phyloP scores from a whole-genome alignment of 768 basidiomycete genomes.

The Russula lepida region DNA sequence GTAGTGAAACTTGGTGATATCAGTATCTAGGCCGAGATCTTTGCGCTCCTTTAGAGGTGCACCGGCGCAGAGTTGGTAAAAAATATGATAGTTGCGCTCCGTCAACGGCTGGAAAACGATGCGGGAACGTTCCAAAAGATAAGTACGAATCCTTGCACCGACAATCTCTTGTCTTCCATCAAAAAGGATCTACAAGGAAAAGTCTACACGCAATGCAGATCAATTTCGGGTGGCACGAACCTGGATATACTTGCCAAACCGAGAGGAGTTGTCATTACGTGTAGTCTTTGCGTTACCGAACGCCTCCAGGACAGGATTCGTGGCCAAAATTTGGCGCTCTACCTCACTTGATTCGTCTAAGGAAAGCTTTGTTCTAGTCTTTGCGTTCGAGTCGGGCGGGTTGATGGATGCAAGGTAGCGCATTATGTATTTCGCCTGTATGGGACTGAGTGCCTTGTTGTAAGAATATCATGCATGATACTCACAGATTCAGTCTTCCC shows the following conservation, averaged over 20 bases:
- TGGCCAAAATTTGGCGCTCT: slow-evolving; percentile 94
- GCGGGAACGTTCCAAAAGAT: slow-evolving; percentile 93
- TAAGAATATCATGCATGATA: neutral
- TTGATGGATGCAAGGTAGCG: slow-evolving; percentile 98
- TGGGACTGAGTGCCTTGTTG: slow-evolving; percentile 6
- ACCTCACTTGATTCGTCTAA: slow-evolving; percentile 88
- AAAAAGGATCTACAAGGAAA: slow-evolving; percentile 75
- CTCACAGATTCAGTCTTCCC: slow-evolving; percentile 97
- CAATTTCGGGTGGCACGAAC: slow-evolving; percentile 37
- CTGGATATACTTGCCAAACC: slow-evolving; percentile 99
- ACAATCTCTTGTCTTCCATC: slow-evolving; percentile 95
- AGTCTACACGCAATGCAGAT: neutral
- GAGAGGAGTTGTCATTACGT: slow-evolving; percentile 96
- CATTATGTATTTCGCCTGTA: slow-evolving; percentile 96
- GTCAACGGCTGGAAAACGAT: slow-evolving; percentile 96
- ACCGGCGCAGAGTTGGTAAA: slow-evolving; percentile 98
- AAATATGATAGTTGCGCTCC: slow-evolving; percentile 99
- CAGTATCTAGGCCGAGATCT: slow-evolving; percentile 82
- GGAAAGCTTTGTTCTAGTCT: slow-evolving; percentile 60
- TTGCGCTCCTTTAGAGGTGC: slow-evolving; percentile 93
- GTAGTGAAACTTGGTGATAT: slow-evolving; percentile 83
- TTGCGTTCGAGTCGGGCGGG: slow-evolving; percentile 55
- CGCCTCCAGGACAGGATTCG: slow-evolving; percentile 98
- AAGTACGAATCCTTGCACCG: slow-evolving; percentile 97
- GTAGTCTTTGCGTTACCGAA: slow-evolving; percentile 99